These are phyloP conservation scores for Picochlorum sp. DNA, from an alignment of 139 green algal species.

Conservation along the genomic window DNA sequence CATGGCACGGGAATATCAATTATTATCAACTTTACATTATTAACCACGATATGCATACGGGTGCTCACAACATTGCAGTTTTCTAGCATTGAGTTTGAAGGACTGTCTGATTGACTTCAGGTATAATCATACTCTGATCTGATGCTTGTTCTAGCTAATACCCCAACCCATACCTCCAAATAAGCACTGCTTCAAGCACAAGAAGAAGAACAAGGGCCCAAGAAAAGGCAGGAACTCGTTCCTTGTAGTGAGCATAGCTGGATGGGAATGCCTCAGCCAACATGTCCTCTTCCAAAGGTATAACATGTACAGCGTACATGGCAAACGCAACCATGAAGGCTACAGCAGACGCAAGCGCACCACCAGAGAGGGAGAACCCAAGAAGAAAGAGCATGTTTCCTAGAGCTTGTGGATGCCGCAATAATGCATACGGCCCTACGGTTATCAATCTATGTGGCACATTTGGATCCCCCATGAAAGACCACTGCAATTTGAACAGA, in stretches of 20 bases:
- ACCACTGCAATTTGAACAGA: too few species aligned
- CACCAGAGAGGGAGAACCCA: constrained; percentile 19
- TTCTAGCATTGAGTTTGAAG: too few species aligned
- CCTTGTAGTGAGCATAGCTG: constrained; percentile 8
- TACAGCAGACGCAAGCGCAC: constrained; percentile 9
- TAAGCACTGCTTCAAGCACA: constrained; percentile 8
- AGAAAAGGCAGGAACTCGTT: neutral
- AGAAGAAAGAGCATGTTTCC: constrained; percentile 24
- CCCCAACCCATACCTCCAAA: constrained; percentile 9
- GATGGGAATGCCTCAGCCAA: constrained; percentile 10
- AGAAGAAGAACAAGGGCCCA: constrained; percentile 14
- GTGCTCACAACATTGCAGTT: too few species aligned
- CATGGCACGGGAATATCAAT: too few species aligned
- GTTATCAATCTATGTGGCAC: constrained; percentile 11
- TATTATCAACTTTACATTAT: too few species aligned
- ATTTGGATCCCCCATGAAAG: constrained; percentile 16
- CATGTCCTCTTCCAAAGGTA: constrained; percentile 21
- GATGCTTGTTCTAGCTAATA: neutral
- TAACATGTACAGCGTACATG: constrained; percentile 11
- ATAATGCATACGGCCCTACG: constrained; percentile 13
- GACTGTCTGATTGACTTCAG: neutral
- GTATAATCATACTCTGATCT: neutral
- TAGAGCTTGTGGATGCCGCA: constrained; percentile 22
- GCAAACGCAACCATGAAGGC: constrained; percentile 12
- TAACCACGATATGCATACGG: too few species aligned